These are phyloP conservation scores for Triangularia setosa DNA, from an alignment of 2,329 filamentous ascomycete genomes.

Conservation along the genomic window DNA sequence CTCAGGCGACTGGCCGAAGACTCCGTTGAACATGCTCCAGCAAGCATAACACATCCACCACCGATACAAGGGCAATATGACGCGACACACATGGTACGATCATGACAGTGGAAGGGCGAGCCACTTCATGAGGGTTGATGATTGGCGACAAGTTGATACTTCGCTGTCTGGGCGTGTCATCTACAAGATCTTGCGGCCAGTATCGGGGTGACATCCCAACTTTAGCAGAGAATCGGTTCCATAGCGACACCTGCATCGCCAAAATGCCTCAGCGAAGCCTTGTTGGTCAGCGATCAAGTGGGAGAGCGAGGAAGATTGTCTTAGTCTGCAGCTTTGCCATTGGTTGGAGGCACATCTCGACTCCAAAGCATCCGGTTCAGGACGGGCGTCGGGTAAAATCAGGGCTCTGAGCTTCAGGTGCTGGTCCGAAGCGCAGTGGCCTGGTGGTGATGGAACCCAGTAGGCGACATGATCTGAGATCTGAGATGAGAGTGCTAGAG, in stretches of 20 bases:
- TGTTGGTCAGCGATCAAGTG: background rate
- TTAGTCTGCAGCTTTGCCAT: background rate
- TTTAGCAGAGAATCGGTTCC: background rate
- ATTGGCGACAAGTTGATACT: background rate
- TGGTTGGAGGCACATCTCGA: background rate
- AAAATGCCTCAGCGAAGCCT: background rate
- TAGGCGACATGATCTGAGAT: background rate
- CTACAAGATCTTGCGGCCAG: no score
- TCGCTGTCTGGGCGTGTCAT: background rate
- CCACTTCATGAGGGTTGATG: background rate
- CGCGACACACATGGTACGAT: background rate
- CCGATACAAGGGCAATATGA: background rate
- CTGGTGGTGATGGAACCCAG: background rate
- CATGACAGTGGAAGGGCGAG: background rate
- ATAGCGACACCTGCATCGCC: background rate
- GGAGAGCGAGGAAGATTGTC: background rate
- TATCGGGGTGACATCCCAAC: background rate
- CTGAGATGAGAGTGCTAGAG: background rate
- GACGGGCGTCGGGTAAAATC: background rate
- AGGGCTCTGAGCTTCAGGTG: background rate
- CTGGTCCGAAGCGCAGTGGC: background rate
- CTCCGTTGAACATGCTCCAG: background rate
- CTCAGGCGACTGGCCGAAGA: background rate
- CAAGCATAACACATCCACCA: background rate
- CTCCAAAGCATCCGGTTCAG: background rate